phyloP scores from a whole-genome alignment of 225 moss, liverwort and hornwort genomes.

The Physcomitrellopsis africana region DNA sequence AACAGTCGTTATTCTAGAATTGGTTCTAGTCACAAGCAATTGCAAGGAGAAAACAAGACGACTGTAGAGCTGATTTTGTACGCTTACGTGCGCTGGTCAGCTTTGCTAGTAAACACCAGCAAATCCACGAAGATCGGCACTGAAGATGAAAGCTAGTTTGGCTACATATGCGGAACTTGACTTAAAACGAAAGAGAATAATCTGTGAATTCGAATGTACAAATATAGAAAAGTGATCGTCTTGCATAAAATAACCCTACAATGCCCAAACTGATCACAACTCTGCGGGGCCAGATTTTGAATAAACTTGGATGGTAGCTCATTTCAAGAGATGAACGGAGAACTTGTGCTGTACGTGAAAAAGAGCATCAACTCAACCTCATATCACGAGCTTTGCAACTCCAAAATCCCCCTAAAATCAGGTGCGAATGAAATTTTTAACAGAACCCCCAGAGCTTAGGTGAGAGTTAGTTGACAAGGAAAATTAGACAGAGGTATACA shows the following conservation, averaged over 20 bases:
- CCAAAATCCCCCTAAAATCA: not conserved
- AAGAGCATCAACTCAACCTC: not conserved
- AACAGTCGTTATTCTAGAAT: constrained; percentile 20
- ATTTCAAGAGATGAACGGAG: too few species aligned
- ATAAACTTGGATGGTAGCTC: too few species aligned
- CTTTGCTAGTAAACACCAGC: not conserved
- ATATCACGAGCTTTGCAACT: constrained; percentile 12
- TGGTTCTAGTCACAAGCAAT: not conserved
- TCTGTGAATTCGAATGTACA: not conserved
- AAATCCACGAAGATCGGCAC: constrained; percentile 14
- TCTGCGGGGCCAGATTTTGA: not conserved
- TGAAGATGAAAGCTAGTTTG: too few species aligned
- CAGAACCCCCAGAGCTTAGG: not conserved
- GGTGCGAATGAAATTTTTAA: not conserved
- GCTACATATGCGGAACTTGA: not conserved
- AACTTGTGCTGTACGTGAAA: too few species aligned
- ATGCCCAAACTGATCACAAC: constrained; percentile 5
- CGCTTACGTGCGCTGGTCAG: not conserved
- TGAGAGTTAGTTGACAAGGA: not conserved
- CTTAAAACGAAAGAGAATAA: too few species aligned
- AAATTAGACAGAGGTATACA: constrained; percentile 2
- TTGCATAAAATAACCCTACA: not conserved
- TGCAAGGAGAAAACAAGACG: not conserved
- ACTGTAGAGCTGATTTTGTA: not conserved
- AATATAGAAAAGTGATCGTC: not conserved